These are phyloP conservation scores for Penicillium fimorum DNA, from an alignment of 495 filamentous ascomycete species.

Conservation along the genomic window DNA sequence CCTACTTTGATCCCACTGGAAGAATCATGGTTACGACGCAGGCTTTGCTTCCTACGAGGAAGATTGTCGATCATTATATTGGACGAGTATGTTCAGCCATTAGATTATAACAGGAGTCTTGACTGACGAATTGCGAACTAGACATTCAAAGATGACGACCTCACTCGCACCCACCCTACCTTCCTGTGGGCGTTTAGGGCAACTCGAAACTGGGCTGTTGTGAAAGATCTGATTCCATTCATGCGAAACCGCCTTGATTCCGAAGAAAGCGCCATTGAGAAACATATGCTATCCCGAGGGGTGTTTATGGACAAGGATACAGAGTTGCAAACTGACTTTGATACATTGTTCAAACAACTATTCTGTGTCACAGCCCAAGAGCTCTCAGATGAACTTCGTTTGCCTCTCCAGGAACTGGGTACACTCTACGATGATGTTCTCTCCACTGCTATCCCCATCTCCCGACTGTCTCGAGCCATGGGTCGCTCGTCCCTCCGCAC, in stretches of 20 bases:
- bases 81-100: slow-evolving; percentile 52
- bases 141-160: slow-evolving; percentile 69
- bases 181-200: slow-evolving; percentile 88
- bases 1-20: slow-evolving; percentile 72
- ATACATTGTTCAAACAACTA: slow-evolving; percentile 76
- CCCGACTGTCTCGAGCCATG: slow-evolving; percentile 36
- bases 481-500: slow-evolving; percentile 36
- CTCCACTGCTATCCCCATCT: slow-evolving; percentile 53
- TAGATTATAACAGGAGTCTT: neutral
- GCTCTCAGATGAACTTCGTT: slow-evolving; percentile 64
- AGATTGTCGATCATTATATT: slow-evolving; percentile 76
- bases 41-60: slow-evolving; percentile 74
- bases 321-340: slow-evolving; percentile 58
- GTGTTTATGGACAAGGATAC: slow-evolving; percentile 37
- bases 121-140: slow-evolving; percentile 20
- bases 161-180: slow-evolving; percentile 72
- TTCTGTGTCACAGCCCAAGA: slow-evolving; percentile 79
- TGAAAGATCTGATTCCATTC: slow-evolving; percentile 64
- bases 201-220: slow-evolving; percentile 68
- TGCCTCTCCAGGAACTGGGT: slow-evolving; percentile 62
- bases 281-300: slow-evolving; percentile 43
- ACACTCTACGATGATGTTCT: slow-evolving; percentile 78
- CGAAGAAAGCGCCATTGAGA: slow-evolving; percentile 28
- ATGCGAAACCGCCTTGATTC: slow-evolving; percentile 62
- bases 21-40: slow-evolving; percentile 76